Percentiles rank a stretch among this genome's conserved stretches.
These are phyloP conservation scores for Melaleuca alternifolia DNA, from an alignment of 345 rosid species.

Conservation along the genomic window DNA sequence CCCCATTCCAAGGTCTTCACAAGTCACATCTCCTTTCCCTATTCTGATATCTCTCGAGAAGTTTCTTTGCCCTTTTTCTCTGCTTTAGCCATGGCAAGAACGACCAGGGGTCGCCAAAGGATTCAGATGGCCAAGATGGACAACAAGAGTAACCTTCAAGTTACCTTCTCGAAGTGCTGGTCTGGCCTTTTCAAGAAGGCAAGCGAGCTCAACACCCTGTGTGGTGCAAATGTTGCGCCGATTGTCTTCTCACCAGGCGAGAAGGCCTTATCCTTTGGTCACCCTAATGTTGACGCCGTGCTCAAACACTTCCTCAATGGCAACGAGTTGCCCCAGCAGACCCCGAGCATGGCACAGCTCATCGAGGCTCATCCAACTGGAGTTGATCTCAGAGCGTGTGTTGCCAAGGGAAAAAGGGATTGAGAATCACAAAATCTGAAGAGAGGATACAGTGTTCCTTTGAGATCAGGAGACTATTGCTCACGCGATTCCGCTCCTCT, in stretches of 20 bases:
- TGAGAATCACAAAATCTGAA: too few species aligned
- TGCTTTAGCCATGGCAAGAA: slow-evolving; percentile 5
- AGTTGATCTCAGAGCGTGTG: too few species aligned
- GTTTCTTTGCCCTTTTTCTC: background rate
- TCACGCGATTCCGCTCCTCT: too few species aligned
- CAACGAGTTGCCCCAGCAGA: background rate
- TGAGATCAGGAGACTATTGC: too few species aligned
- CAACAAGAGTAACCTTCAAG: slow-evolving; percentile 21
- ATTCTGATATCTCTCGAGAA: background rate
- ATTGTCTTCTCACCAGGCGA: too few species aligned
- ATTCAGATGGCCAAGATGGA: slow-evolving; percentile 27
- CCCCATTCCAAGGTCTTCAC: background rate
- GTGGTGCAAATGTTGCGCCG: slow-evolving; percentile 25
- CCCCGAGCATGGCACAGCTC: background rate
- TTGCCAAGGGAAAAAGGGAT: too few species aligned
- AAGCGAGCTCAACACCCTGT: slow-evolving; percentile 40
- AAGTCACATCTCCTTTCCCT: background rate
- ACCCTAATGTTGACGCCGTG: slow-evolving; percentile 29
- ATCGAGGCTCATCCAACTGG: slow-evolving; percentile 17
- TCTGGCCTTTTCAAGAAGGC: slow-evolving; percentile 49
- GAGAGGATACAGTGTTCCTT: too few species aligned
- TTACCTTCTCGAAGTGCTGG: slow-evolving; percentile 50
- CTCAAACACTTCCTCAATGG: slow-evolving; percentile 17
- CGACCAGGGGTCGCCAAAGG: slow-evolving; percentile 20
- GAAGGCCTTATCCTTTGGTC: slow-evolving; percentile 60